phyloP scores from a whole-genome alignment of 2,329 filamentous ascomycete species.

The Neopestalotiopsis clavispora region DNA sequence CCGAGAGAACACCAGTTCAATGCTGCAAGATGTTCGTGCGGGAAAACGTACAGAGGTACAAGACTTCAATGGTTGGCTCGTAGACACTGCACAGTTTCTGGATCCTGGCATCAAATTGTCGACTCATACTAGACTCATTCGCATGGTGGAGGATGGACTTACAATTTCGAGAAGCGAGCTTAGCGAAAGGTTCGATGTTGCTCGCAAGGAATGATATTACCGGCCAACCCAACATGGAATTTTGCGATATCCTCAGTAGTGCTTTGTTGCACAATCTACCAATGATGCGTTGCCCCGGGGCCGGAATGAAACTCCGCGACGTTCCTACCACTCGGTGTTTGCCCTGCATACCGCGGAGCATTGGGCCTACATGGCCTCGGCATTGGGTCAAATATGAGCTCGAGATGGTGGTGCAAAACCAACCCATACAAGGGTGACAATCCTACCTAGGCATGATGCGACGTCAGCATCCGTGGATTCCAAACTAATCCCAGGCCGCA shows the following conservation, averaged over 20 bases:
- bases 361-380: background rate
- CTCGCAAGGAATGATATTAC: background rate
- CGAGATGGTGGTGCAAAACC: background rate
- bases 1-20: constrained; percentile 61
- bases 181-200: background rate
- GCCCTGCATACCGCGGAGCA: background rate
- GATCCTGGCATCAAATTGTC: constrained; percentile 38
- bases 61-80: constrained; percentile 65
- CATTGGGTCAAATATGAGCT: background rate
- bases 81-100: constrained; percentile 49
- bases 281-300: background rate
- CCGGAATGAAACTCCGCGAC: background rate
- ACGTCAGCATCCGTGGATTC: background rate
- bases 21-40: constrained; percentile 63
- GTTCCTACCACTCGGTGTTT: background rate
- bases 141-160: constrained; percentile 44
- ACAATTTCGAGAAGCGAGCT: background rate
- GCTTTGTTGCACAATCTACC: background rate
- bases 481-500: background rate
- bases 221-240: background rate
- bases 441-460: background rate
- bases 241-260: background rate
- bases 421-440: background rate
- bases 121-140: constrained; percentile 46
- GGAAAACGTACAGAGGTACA: constrained; percentile 59